phyloP scores from a whole-genome alignment of 2,329 filamentous ascomycete species.

The Penicillium italicum region DNA sequence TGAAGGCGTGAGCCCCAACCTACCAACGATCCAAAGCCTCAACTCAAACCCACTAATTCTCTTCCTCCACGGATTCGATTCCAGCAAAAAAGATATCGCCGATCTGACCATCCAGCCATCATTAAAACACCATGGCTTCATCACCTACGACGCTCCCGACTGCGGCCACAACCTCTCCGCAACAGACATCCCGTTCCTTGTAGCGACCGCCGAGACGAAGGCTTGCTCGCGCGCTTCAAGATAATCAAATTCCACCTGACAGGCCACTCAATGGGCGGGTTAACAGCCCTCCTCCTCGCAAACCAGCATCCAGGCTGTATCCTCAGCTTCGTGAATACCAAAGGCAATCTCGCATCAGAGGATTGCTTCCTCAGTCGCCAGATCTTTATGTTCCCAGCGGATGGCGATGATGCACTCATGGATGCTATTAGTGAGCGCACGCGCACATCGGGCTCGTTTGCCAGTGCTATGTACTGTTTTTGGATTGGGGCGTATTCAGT shows the following conservation, averaged over 20 bases:
- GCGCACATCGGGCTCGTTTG: slow-evolving; percentile 7
- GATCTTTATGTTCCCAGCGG: slow-evolving; percentile 19
- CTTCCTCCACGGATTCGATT: slow-evolving; percentile 28
- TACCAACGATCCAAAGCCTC: slow-evolving; percentile 20
- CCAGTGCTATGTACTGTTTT: slow-evolving; percentile 19
- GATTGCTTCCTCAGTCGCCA: slow-evolving; percentile 28
- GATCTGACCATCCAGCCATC: slow-evolving; percentile 16
- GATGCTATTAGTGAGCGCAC: slow-evolving; percentile 20
- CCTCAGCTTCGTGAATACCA: slow-evolving; percentile 25
- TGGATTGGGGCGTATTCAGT: too few species aligned
- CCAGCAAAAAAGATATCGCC: slow-evolving; percentile 26
- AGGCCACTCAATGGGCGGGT: slow-evolving; percentile 28
- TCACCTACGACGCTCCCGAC: slow-evolving; percentile 25
- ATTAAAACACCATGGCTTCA: slow-evolving; percentile 16
- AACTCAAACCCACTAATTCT: slow-evolving; percentile 19
- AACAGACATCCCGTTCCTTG: slow-evolving; percentile 24
- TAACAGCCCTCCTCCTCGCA: slow-evolving; percentile 23
- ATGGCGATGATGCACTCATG: slow-evolving; percentile 17
- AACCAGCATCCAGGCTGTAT: slow-evolving; percentile 10
- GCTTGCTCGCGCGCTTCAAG: slow-evolving; percentile 17
- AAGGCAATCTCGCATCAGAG: slow-evolving; percentile 26
- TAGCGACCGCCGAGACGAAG: slow-evolving; percentile 22
- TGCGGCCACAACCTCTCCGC: slow-evolving; percentile 24
- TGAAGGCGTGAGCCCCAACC: slow-evolving; percentile 19
- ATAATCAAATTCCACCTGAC: slow-evolving; percentile 23